Evolutionary conservation across 345 rosid species (phyloP).

Genomic region (Arabidopsis suecica): DNA sequence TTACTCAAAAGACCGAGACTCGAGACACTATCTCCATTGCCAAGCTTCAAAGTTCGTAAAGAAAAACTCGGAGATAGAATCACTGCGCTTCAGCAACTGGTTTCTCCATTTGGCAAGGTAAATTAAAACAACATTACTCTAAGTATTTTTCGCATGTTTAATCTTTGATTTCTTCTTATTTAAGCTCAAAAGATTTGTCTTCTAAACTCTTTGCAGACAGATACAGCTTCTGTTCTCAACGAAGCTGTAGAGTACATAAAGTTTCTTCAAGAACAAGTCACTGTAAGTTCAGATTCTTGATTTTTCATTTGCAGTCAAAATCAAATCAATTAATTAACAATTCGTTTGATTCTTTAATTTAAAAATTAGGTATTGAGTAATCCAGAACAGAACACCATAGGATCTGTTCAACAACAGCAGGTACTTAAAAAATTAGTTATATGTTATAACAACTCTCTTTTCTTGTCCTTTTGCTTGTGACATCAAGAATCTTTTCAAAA

Average conservation of each 20-base stretch:
- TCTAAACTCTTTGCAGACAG: constrained; percentile 62
- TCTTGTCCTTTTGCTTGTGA: constrained; percentile 40
- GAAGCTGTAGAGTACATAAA: constrained; percentile 91
- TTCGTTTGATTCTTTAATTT: background rate
- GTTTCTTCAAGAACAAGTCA: constrained; percentile 86
- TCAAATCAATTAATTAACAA: background rate
- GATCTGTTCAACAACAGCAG: constrained; percentile 74
- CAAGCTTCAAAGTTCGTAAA: constrained; percentile 93
- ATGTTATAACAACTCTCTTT: constrained; percentile 34
- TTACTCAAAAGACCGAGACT: constrained; percentile 62
- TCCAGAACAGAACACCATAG: constrained; percentile 76
- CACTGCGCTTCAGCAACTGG: constrained; percentile 98
- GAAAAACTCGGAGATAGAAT: constrained; percentile 98
- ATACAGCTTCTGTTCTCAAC: constrained; percentile 94
- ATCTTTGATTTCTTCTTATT: background rate
- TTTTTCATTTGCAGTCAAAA: background rate
- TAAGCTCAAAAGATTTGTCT: background rate
- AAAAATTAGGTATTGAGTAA: constrained; percentile 61
- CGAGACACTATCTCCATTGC: constrained; percentile 77
- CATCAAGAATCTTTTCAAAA: constrained; percentile 34
- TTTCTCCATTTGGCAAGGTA: constrained; percentile 99
- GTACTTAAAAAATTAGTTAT: constrained; percentile 47
- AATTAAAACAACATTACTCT: background rate
- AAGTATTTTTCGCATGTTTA: background rate
- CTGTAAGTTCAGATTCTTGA: constrained; percentile 49